Base-by-base conservation (phyloP, 306 rosid species). In the Heteromeles arbutifolia region DNA sequence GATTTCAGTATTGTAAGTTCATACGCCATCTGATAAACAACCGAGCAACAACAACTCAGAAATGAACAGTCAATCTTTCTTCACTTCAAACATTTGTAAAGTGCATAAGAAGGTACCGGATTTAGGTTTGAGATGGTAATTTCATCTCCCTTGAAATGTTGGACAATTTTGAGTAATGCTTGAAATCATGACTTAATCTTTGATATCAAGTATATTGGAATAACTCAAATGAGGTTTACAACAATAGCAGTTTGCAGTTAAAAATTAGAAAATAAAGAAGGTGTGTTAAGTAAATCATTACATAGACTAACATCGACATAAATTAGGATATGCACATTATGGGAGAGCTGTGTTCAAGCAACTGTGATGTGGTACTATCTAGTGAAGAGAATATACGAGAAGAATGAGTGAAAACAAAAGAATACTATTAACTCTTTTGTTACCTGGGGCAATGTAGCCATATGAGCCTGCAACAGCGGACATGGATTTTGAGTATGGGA, bases 381-480 rank as follows among this genome's bases (percentile, higher is more conserved):
- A 65, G 53, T 12, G 18, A 57, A 19, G 62, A 69, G n/a, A 78
- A 78, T 63, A 62, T 26, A 54, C 26, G 24, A 18, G 48, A 43
- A 6, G 3, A 64, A 72, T 15, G 52, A 3, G 31, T 12, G 44
- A 44, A 18, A 17, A 32, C 18, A 21, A 69, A 69, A 21, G 18
- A 26, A 58, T 21, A 39, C n/a, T 15, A 59, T 4, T 0, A 25
- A 25, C 57, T 4, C 34, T 69, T 56, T 21, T 22, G 18, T 19
- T 85, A 91, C 96, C 96, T 71, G 96, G 96, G 58, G 96, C 96
- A 81, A 91, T 91, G 83, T 91, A 91, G 76, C 96, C 96, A 75
- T 88, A 91, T 82, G 96, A 91, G 72, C 96, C 96, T 22, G 93
- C 96, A 76, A 91, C 96, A 73, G 93, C 87, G 58, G 96, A 91